phyloP scores from a whole-genome alignment of 805 yeast species.

The Komagataella populi region DNA sequence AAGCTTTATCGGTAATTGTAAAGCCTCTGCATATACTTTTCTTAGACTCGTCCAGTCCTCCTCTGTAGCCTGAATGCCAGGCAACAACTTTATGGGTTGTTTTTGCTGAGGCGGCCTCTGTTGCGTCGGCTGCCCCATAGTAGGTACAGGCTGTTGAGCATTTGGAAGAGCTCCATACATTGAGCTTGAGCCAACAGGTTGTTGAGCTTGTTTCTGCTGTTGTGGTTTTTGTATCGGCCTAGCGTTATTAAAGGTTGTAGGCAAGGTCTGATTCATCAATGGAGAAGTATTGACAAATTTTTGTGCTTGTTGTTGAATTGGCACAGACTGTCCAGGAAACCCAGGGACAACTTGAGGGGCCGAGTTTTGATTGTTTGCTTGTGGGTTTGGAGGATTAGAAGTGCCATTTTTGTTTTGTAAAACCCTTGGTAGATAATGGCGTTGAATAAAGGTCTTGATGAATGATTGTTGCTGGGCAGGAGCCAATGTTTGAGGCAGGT shows the following conservation, averaged over 20 bases:
- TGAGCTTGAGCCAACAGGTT: constrained; percentile 5
- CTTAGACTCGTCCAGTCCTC: constrained; percentile 52
- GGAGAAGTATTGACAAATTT: constrained; percentile 1
- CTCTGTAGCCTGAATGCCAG: constrained; percentile 30
- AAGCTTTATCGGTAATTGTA: constrained; percentile 49
- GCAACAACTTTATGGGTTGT: constrained; percentile 6
- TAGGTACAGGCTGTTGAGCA: constrained; percentile 6
- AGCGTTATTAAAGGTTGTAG: constrained; percentile 5
- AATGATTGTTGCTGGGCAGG: constrained; percentile 21
- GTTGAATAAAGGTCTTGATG: constrained; percentile 15
- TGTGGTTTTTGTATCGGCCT: constrained; percentile 5
- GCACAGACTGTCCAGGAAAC: background rate
- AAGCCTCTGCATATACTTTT: constrained; percentile 55
- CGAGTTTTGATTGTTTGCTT: background rate
- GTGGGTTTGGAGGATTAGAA: background rate
- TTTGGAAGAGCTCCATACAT: background rate
- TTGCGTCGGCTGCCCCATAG: constrained; percentile 5
- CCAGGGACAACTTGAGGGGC: background rate
- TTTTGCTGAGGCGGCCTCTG: constrained; percentile 11
- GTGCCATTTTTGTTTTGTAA: background rate
- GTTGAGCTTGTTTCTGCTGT: constrained; percentile 8
- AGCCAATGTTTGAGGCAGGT: constrained; percentile 16
- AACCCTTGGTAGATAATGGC: background rate
- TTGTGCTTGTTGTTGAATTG: constrained; percentile 4
- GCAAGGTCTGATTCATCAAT: constrained; percentile 1